Evolutionary conservation across 2,329 filamentous ascomycete species (phyloP).

Genomic region (Fusarium solani-melongenae): DNA sequence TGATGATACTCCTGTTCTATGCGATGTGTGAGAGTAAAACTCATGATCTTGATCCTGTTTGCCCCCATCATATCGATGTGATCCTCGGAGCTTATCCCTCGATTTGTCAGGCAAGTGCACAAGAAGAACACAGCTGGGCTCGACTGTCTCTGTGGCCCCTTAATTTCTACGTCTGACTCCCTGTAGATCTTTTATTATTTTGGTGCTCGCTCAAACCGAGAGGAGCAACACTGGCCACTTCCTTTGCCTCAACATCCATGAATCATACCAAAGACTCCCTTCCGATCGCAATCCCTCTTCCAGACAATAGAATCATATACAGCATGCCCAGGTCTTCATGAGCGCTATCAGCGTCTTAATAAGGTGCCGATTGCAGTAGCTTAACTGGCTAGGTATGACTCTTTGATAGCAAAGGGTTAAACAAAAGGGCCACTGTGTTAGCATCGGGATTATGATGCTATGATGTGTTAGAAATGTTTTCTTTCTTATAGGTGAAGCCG

Average conservation of each 20-base stretch:
- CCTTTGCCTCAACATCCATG: background rate
- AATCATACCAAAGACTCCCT: background rate
- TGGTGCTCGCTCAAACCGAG: background rate
- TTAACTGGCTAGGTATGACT: no score
- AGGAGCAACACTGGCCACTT: background rate
- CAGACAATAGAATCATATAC: no score
- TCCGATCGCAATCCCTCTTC: no score
- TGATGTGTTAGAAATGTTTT: no score
- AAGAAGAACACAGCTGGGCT: background rate
- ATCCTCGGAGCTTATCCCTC: background rate
- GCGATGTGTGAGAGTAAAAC: background rate
- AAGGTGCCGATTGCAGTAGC: no score
- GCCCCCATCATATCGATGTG: background rate
- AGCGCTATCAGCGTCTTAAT: no score
- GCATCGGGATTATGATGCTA: no score
- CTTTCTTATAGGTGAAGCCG: no score
- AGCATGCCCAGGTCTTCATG: no score
- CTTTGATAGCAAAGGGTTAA: no score
- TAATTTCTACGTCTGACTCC: background rate
- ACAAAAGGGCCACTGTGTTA: no score
- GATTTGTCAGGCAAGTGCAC: background rate
- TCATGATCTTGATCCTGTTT: background rate
- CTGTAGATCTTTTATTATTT: background rate
- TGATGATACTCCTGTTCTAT: background rate
- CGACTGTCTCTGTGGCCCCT: background rate